phyloP scores from a whole-genome alignment of 495 filamentous ascomycete genomes.

The Annulohypoxylon maeteangense region DNA sequence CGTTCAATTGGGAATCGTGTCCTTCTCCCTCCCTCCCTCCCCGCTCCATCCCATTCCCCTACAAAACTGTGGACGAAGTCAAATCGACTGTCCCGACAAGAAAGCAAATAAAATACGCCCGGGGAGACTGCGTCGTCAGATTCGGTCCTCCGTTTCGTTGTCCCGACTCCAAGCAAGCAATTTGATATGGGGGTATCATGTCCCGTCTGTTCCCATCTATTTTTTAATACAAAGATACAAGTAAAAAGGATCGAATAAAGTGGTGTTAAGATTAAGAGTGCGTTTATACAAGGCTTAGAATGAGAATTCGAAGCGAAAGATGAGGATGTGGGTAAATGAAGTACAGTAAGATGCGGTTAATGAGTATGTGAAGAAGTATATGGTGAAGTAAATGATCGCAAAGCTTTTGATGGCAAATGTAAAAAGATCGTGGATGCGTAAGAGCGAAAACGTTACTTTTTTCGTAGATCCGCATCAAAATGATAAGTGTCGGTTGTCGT shows the following conservation, averaged over 20 bases:
- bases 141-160: slow-evolving; percentile 12
- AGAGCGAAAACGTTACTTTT: slow-evolving; percentile 7
- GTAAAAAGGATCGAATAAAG: slow-evolving; percentile 26
- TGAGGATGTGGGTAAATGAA: slow-evolving; percentile 1
- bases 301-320: slow-evolving; percentile 11
- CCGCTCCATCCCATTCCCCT: neutral
- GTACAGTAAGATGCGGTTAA: neutral
- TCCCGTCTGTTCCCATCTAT: slow-evolving; percentile 41
- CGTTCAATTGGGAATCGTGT: slow-evolving; percentile 6
- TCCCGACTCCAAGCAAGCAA: slow-evolving; percentile 39
- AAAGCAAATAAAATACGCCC: slow-evolving; percentile 29
- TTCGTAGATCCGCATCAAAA: slow-evolving; percentile 19
- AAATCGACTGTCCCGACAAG: slow-evolving; percentile 13
- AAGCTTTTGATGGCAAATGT: neutral
- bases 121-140: slow-evolving; percentile 24
- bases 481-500: slow-evolving; percentile 16
- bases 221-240: slow-evolving; percentile 23
- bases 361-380: slow-evolving; percentile 19
- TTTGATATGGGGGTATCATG: slow-evolving; percentile 43
- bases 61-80: neutral
- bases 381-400: slow-evolving; percentile 9
- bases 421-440: slow-evolving; percentile 21
- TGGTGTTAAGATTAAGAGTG: slow-evolving; percentile 13
- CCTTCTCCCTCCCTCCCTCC: neutral
- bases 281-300: slow-evolving; percentile 26